A percentile compares a stretch with the other conserved stretches of the same genome.
phyloP scores from a whole-genome alignment of 805 yeast species.

The Kodamaea hsintzibuensis region DNA sequence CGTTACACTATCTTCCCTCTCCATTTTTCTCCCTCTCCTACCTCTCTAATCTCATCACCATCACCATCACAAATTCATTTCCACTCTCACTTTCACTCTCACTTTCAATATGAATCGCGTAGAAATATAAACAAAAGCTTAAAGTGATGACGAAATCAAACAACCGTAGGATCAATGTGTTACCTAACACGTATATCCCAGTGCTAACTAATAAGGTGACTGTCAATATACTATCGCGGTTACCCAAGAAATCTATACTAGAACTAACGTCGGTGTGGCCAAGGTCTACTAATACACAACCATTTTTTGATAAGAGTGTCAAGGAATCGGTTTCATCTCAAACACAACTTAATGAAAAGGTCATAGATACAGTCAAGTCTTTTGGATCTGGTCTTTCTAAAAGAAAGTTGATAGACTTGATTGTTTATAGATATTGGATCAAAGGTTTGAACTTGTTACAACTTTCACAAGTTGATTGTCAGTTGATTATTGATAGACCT shows the following conservation, averaged over 20 bases:
- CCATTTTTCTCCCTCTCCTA: no score
- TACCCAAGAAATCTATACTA: constrained; percentile 33
- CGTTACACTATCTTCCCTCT: no score
- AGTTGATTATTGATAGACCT: constrained; percentile 61
- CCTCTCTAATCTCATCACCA: no score
- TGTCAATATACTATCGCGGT: constrained; percentile 23
- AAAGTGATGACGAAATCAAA: not conserved
- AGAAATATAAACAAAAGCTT: constrained; percentile 5
- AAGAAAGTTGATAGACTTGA: constrained; percentile 40
- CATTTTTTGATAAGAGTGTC: constrained; percentile 14
- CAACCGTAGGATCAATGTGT: constrained; percentile 23
- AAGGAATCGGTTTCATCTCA: constrained; percentile 16
- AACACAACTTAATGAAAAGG: constrained; percentile 21
- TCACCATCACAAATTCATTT: no score
- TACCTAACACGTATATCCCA: constrained; percentile 43
- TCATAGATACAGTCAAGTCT: constrained; percentile 16
- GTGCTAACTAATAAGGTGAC: constrained; percentile 24
- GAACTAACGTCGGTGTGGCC: constrained; percentile 40
- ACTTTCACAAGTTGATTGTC: constrained; percentile 70
- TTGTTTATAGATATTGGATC: constrained; percentile 53
- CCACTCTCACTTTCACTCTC: no score
- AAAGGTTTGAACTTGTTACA: constrained; percentile 64
- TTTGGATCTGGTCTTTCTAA: constrained; percentile 23
- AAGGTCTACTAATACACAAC: constrained; percentile 25
- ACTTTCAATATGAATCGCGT: no score